phyloP scores from a whole-genome alignment of 1,284 basidiomycete species.

The Hypsizygus ulmarius region DNA sequence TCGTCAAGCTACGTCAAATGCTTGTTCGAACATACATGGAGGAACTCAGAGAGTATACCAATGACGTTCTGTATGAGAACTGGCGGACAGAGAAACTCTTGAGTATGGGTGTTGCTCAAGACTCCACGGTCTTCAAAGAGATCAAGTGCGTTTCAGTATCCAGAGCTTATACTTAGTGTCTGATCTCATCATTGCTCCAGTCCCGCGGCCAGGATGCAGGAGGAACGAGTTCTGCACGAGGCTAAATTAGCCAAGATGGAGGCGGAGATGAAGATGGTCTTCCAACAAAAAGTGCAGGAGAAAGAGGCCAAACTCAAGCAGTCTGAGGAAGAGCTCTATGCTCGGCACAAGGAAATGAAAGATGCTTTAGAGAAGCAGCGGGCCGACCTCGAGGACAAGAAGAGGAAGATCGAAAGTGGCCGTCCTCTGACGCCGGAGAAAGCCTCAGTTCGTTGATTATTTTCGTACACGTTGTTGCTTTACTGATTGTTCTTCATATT shows the following conservation, averaged over 20 bases:
- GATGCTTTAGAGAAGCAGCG: conserved; percentile 97
- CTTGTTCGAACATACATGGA: conserved; percentile 98
- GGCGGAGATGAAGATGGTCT: conserved; percentile 99
- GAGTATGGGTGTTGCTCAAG: conserved; percentile 95
- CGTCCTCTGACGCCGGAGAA: conserved; percentile 95
- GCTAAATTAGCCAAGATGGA: conserved; percentile 98
- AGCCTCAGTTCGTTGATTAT: conserved; percentile 52
- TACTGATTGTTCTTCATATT: conserved; percentile 13
- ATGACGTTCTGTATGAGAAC: conserved; percentile 91
- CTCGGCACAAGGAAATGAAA: conserved; percentile 98
- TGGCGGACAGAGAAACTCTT: conserved; percentile 94
- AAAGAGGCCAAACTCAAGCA: conserved; percentile 98
- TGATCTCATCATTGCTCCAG: conserved; percentile 40
- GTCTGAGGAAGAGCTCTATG: conserved; percentile 96
- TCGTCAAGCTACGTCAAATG: conserved; percentile 98
- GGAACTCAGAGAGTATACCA: conserved; percentile 93
- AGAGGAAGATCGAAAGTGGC: conserved; percentile 92
- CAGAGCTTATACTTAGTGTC: background rate
- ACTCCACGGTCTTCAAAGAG: conserved; percentile 96
- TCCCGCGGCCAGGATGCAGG: conserved; percentile 91
- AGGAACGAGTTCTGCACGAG: conserved; percentile 91
- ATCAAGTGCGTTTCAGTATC: conserved; percentile 73
- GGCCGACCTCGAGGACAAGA: conserved; percentile 95
- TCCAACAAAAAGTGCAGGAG: conserved; percentile 98
- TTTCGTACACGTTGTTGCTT: conserved; percentile 7